phyloP scores from a whole-genome alignment of 768 basidiomycete genomes.

The Tulasnella sp. region DNA sequence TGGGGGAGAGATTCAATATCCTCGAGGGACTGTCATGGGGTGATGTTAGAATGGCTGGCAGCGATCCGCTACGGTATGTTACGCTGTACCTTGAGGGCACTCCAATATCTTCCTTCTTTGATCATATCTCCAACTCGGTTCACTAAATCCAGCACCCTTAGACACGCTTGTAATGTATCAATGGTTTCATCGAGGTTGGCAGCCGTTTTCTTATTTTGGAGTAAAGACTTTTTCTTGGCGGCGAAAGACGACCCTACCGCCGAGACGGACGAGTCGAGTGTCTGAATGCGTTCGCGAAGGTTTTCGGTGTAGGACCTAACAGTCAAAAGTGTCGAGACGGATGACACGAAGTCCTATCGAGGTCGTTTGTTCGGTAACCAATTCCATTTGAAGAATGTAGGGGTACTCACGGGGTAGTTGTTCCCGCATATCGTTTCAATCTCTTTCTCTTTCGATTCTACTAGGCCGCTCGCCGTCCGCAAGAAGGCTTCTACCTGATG shows the following conservation, averaged over 20 bases:
- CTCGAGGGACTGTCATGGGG: conserved; percentile 72
- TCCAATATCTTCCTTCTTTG: conserved; percentile 91
- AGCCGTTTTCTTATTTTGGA: conserved; percentile 89
- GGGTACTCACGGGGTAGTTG: conserved; percentile 63
- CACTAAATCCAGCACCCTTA: conserved; percentile 89
- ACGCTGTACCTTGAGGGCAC: conserved; percentile 79
- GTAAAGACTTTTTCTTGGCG: conserved; percentile 86
- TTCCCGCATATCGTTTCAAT: conserved; percentile 94
- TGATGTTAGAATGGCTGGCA: conserved; percentile 33
- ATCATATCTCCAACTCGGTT: conserved; percentile 92
- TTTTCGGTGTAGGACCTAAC: conserved; percentile 95
- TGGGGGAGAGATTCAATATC: conserved; percentile 90
- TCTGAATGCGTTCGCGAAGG: conserved; percentile 85
- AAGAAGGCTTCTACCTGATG: conserved; percentile 87
- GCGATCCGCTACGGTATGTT: background rate
- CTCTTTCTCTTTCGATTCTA: conserved; percentile 91
- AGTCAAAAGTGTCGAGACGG: conserved; percentile 92
- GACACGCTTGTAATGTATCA: conserved; percentile 87
- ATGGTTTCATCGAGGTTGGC: conserved; percentile 95
- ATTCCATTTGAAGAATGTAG: background rate
- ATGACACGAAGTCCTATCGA: conserved; percentile 86
- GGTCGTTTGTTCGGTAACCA: background rate
- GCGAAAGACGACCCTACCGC: conserved; percentile 83
- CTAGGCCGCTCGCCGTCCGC: conserved; percentile 76
- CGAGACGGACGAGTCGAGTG: conserved; percentile 81